phyloP scores from a whole-genome alignment of 306 rosid genomes.

The Mimosa bimucronata region DNA sequence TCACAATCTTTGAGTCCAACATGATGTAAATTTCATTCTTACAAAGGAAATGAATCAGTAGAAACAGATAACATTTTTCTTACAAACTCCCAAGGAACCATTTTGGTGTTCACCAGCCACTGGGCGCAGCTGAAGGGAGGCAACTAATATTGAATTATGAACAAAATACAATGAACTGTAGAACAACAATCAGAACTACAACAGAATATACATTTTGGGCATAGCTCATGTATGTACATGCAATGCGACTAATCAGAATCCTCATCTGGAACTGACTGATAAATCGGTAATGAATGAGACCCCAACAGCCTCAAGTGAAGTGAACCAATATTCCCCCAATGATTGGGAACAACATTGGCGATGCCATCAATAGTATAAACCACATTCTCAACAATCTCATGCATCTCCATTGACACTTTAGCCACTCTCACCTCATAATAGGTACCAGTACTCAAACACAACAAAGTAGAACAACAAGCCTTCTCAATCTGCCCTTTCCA shows the following conservation, averaged over 20 bases:
- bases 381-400: slow-evolving; percentile 65
- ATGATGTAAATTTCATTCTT: background rate
- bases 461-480: slow-evolving; percentile 54
- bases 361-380: slow-evolving; percentile 53
- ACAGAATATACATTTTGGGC: background rate
- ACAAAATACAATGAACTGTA: background rate
- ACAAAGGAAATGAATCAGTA: background rate
- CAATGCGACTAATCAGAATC: background rate
- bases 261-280: slow-evolving; percentile 37
- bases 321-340: slow-evolving; percentile 79
- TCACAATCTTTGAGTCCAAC: background rate
- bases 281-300: slow-evolving; percentile 67
- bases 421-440: slow-evolving; percentile 82
- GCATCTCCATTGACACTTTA: slow-evolving; percentile 49
- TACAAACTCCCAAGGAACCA: background rate
- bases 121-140: background rate
- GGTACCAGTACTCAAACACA: slow-evolving; percentile 68
- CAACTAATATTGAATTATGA: background rate
- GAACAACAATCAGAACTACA: background rate
- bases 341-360: slow-evolving; percentile 63
- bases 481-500: slow-evolving; percentile 83
- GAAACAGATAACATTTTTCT: background rate
- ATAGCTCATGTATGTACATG: slow-evolving; percentile 25
- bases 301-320: slow-evolving; percentile 75
- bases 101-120: background rate